Evolutionary conservation across 768 basidiomycete genomes (phyloP).

Genomic region (Collybiopsis confluens): DNA sequence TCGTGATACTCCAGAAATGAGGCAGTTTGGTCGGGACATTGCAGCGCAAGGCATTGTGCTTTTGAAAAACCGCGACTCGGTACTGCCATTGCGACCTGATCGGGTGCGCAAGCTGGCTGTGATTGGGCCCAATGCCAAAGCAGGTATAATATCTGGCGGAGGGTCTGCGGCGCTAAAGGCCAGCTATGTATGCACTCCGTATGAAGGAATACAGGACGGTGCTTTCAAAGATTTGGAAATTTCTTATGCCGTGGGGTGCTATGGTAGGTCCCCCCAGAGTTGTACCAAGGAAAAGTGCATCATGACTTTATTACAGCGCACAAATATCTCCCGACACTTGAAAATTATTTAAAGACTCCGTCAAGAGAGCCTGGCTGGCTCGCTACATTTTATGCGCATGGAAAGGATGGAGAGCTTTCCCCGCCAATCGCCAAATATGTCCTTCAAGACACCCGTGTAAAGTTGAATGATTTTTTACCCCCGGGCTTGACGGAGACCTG

Average conservation of each 20-base stretch:
- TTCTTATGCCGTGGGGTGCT: constrained; percentile 59
- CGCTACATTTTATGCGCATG: constrained; percentile 59
- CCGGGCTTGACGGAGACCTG: constrained; percentile 47
- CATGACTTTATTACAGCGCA: constrained; percentile 35
- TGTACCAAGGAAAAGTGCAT: neutral
- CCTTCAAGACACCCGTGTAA: constrained; percentile 56
- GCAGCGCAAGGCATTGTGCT: constrained; percentile 64
- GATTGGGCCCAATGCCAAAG: constrained; percentile 68
- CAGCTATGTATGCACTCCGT: constrained; percentile 62
- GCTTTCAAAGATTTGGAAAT: constrained; percentile 48
- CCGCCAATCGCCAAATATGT: constrained; percentile 42
- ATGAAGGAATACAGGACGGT: constrained; percentile 49
- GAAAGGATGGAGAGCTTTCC: constrained; percentile 39
- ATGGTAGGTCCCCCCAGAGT: constrained; percentile 35
- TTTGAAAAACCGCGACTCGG: constrained; percentile 51
- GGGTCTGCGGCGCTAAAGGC: constrained; percentile 73
- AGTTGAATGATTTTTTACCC: constrained; percentile 65
- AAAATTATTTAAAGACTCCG: constrained; percentile 48
- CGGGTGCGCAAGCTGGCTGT: constrained; percentile 50
- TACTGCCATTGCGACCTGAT: constrained; percentile 48
- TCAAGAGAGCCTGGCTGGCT: constrained; percentile 57
- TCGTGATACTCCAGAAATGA: constrained; percentile 46
- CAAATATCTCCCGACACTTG: constrained; percentile 69
- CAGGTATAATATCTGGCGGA: constrained; percentile 66
- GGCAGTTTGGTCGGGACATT: constrained; percentile 49